These are phyloP conservation scores for Ceriops zippeliana DNA, from an alignment of 345 rosid species.

Conservation along the genomic window DNA sequence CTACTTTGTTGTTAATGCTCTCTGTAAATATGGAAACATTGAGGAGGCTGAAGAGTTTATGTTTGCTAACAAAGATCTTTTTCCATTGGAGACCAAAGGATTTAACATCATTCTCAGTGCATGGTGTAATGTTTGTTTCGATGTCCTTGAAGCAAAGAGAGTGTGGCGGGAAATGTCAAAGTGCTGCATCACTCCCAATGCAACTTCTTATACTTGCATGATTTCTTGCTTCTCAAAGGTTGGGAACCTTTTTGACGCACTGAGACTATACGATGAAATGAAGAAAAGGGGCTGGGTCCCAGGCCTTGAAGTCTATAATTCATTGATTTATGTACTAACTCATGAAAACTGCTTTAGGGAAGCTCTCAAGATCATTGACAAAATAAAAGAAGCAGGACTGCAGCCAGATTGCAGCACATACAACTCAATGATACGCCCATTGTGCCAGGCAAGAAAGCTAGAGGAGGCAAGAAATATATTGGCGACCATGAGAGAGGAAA, in stretches of 20 bases:
- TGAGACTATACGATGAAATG: conserved; percentile 83
- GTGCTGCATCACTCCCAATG: conserved; percentile 60
- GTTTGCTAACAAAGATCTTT: conserved; percentile 72
- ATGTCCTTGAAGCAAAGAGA: conserved; percentile 80
- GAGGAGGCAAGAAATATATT: conserved; percentile 59
- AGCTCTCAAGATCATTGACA: conserved; percentile 60
- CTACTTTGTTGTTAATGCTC: conserved; percentile 39
- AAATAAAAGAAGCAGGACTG: conserved; percentile 53
- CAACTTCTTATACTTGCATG: conserved; percentile 61
- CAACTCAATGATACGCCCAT: conserved; percentile 65
- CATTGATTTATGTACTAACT: conserved; percentile 66
- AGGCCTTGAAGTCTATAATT: conserved; percentile 61
- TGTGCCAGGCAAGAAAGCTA: conserved; percentile 51
- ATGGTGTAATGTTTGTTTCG: conserved; percentile 67
- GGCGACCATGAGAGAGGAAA: conserved; percentile 52
- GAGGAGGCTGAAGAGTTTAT: conserved; percentile 96
- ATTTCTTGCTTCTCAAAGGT: conserved; percentile 80
- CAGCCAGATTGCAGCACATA: conserved; percentile 66
- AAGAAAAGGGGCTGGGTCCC: conserved; percentile 71
- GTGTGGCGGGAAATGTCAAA: conserved; percentile 81
- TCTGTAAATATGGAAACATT: conserved; percentile 71
- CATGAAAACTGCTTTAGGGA: conserved; percentile 61
- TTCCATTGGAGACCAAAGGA: conserved; percentile 53
- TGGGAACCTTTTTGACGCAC: conserved; percentile 76
- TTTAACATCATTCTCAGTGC: conserved; percentile 76